These are phyloP conservation scores for Aureobasidium vineae DNA, from an alignment of 2,329 filamentous ascomycete species.

Conservation along the genomic window DNA sequence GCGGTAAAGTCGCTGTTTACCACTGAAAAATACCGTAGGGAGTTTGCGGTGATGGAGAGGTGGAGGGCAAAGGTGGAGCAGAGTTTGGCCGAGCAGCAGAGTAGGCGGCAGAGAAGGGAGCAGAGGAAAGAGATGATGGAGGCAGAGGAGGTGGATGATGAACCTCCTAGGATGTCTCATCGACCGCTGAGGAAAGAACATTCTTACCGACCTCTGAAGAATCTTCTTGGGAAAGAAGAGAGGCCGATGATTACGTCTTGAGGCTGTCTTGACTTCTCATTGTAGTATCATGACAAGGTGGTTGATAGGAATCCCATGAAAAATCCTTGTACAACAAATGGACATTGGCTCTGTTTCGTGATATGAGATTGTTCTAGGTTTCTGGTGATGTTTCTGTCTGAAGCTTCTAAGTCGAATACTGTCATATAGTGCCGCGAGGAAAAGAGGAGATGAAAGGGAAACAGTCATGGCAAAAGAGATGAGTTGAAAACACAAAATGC, in stretches of 20 bases:
- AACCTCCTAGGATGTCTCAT: not conserved
- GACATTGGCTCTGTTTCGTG: not conserved
- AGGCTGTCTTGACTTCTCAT: not conserved
- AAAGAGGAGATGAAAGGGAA: not conserved
- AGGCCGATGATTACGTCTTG: not conserved
- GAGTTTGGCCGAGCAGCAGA: not conserved
- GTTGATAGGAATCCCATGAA: not conserved
- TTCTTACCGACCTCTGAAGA: no score
- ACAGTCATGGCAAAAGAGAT: not conserved
- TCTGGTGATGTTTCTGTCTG: not conserved
- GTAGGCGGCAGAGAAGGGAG: not conserved
- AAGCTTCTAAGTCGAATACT: not conserved
- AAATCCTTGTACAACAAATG: not conserved
- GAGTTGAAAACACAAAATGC: not conserved
- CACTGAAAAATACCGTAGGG: slow-evolving; percentile 40
- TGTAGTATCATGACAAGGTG: not conserved
- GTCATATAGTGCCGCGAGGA: not conserved
- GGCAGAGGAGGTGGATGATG: not conserved
- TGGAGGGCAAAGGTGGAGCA: slow-evolving; percentile 27
- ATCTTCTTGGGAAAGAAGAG: no score
- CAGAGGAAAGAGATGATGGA: not conserved
- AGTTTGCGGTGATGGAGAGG: slow-evolving; percentile 32
- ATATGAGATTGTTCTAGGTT: not conserved
- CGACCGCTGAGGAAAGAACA: not conserved
- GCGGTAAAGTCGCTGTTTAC: slow-evolving; percentile 36